Evolutionary conservation across 2,329 filamentous ascomycete genomes (phyloP).

Genomic region (Tolypocladium cylindrosporum): DNA sequence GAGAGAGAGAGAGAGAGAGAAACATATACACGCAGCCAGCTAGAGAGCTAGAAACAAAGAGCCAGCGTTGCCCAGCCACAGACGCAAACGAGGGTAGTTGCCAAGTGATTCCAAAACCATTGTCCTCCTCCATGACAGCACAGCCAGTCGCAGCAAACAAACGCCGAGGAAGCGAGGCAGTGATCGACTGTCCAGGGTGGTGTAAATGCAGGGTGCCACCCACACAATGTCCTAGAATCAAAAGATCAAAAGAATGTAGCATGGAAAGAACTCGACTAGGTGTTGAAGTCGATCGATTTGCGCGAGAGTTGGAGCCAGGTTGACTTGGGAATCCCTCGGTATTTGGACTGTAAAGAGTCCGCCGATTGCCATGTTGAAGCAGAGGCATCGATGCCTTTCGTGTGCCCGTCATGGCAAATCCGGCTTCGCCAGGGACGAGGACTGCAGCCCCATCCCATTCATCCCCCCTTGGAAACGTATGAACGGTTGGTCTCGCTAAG

Average conservation of each 20-base stretch:
- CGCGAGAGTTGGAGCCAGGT: background rate
- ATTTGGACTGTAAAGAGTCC: background rate
- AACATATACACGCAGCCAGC: background rate
- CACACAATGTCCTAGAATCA: background rate
- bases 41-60: background rate
- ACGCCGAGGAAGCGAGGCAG: background rate
- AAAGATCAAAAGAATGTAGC: background rate
- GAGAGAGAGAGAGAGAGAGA: background rate
- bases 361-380: background rate
- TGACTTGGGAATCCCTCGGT: background rate
- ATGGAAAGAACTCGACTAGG: background rate
- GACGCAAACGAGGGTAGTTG: background rate
- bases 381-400: background rate
- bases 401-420: background rate
- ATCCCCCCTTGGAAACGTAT: background rate
- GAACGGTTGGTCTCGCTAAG: background rate
- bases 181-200: background rate
- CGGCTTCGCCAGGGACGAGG: background rate
- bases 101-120: background rate
- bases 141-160: background rate
- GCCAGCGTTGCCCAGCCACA: background rate
- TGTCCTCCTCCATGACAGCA: background rate
- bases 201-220: background rate
- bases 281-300: background rate
- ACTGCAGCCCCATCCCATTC: background rate